Evolutionary conservation across 2,329 filamentous ascomycete species (phyloP), one percentile per base, ranked within the genome.

Genomic region (Penicillium sp.): DNA sequence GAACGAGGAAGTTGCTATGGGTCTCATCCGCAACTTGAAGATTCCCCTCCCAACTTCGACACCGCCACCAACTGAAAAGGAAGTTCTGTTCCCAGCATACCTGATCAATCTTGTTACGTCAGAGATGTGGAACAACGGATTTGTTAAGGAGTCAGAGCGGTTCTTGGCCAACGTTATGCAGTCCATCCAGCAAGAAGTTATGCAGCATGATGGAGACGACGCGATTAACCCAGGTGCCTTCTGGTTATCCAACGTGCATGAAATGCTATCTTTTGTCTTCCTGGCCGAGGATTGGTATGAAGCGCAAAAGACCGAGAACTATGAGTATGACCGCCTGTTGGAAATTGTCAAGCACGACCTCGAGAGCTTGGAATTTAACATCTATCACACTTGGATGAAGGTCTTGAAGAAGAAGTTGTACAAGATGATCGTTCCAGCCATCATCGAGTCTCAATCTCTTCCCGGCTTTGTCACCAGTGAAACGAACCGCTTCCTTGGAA

Each of bases 351-450:
- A 99, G 83, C 94, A 99, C 73, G 94, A 99, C 73, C 81, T 99
- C 49, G 94, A 99, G 79, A 96, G 90, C 76, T 82, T 99, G 61
- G 94, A 99, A 78, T 99, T 99, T 82, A 99, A 99, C 80, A 99
- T 99, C 68, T 99, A 99, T 77, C 94, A 99, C 78, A 99, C 94
- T 26, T 99, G 94, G 94, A 99, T 99, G 94, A 99, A 99, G 82
- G 90, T 97, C 55, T 80, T 99, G 70, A 99, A 99, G 84, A 97
- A 97, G 86, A 96, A 96, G 80, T 83, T 99, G 61, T 91, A 95
- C 69, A 97, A 97, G 84, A 99, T 99, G 94, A 95, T 99, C 69
- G 96, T 99, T 50, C 94, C 94, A 1, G 94, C 94, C 53, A 99
- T 99, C 73, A 99, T 99, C 69, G 94, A 99, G 75, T 97, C 93